Percentiles rank a stretch among this genome's conserved stretches.
phyloP scores from a whole-genome alignment of 1,284 basidiomycete species.

The Cystobasidium pallidum region DNA sequence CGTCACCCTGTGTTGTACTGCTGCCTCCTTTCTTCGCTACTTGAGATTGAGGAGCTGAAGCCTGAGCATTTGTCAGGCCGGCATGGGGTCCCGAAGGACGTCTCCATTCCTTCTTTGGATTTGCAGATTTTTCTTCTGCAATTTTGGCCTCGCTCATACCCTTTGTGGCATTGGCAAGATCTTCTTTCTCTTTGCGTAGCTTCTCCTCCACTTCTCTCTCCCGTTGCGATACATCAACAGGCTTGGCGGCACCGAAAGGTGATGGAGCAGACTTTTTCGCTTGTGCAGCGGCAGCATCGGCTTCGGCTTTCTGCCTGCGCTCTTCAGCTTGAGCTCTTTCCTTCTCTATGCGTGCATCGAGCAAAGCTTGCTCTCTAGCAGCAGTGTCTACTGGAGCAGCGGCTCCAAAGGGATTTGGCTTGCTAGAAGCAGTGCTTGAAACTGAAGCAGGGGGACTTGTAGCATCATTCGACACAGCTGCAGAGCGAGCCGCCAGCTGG shows the following conservation, averaged over 20 bases:
- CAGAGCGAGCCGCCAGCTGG: constrained; percentile 72
- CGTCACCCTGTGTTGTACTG: constrained; percentile 19
- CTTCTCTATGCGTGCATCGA: constrained; percentile 61
- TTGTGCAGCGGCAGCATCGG: constrained; percentile 46
- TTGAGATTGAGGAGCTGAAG: constrained; percentile 26
- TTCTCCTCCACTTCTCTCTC: constrained; percentile 44
- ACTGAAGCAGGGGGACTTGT: constrained; percentile 74
- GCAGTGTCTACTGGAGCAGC: constrained; percentile 88
- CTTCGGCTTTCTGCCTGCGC: constrained; percentile 25
- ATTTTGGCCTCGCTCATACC: constrained; percentile 33
- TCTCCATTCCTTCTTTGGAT: constrained; percentile 39
- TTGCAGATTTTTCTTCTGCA: constrained; percentile 40
- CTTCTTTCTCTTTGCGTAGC: constrained; percentile 34
- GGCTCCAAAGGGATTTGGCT: constrained; percentile 76
- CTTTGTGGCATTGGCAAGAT: constrained; percentile 18
- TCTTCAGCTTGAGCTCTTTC: constrained; percentile 66
- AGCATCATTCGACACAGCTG: constrained; percentile 60
- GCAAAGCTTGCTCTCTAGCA: constrained; percentile 68
- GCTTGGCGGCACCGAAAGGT: constrained; percentile 41
- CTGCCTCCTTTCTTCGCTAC: constrained; percentile 17
- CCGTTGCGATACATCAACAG: constrained; percentile 33
- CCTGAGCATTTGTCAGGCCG: constrained; percentile 22
- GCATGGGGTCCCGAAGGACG: constrained; percentile 35
- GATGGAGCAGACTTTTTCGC: constrained; percentile 45
- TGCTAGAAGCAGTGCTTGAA: constrained; percentile 63